Evolutionary conservation across 805 yeast species (phyloP).

Genomic region (Kregervanrija delftensis): DNA sequence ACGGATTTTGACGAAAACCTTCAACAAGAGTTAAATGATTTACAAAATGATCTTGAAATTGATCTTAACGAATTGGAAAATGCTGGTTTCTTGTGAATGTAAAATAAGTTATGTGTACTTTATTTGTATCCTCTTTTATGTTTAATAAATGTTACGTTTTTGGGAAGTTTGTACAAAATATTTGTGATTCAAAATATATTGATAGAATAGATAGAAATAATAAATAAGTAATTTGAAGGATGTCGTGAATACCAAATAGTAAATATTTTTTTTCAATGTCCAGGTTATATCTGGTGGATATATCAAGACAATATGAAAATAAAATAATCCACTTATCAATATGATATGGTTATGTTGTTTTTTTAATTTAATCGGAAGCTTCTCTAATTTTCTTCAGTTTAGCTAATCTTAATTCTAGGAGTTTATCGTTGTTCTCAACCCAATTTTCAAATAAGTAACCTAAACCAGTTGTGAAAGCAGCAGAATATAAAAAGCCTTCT

Average conservation of each 20-base stretch:
- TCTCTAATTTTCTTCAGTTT: slow-evolving; percentile 33
- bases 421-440: slow-evolving; percentile 32
- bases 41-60: slow-evolving; percentile 16
- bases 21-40: slow-evolving; percentile 16
- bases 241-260: no score
- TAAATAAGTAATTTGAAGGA: no score
- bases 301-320: no score
- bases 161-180: no score
- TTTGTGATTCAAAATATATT: no score
- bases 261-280: no score
- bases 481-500: slow-evolving; percentile 36
- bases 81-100: slow-evolving; percentile 12
- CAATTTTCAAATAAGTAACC: slow-evolving; percentile 34
- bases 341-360: slow-evolving; percentile 7
- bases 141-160: no score
- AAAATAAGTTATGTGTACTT: neutral
- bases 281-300: no score
- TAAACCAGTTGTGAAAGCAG: slow-evolving; percentile 36
- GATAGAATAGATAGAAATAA: no score
- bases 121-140: no score
- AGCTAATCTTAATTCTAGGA: slow-evolving; percentile 31
- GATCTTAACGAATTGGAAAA: slow-evolving; percentile 11
- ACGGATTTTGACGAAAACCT: slow-evolving; percentile 11
- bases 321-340: no score
- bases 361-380: slow-evolving; percentile 11